Conservation (phyloP, 2,329 filamentous ascomycete species). For the Golovinomyces cichoracearum region DNA sequence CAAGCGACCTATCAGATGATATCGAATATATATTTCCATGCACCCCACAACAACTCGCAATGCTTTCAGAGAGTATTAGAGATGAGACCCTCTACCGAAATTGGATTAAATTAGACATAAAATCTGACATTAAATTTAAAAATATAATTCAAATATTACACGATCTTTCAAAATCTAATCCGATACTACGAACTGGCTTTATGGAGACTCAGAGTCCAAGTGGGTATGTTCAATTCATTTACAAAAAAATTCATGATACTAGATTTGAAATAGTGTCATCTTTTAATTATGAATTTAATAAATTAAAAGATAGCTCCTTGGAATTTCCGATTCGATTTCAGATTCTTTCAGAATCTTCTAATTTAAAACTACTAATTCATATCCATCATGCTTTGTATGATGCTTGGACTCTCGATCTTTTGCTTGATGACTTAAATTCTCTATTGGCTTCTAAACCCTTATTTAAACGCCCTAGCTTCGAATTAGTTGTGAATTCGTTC, state of each 20-base stretch:
- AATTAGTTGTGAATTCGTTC: constrained; percentile 28
- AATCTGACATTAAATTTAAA: constrained; percentile 13
- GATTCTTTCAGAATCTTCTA: constrained; percentile 16
- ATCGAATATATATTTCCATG: constrained; percentile 30
- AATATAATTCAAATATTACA: constrained; percentile 25
- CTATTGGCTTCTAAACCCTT: constrained; percentile 14
- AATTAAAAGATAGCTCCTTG: constrained; percentile 16
- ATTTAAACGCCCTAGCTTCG: constrained; percentile 29
- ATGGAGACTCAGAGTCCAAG: constrained; percentile 20
- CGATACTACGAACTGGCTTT: constrained; percentile 53
- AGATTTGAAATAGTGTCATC: constrained; percentile 17
- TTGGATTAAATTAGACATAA: constrained; percentile 35
- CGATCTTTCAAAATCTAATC: constrained; percentile 27
- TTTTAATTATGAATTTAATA: constrained; percentile 19
- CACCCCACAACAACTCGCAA: constrained; percentile 49
- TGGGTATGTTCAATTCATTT: constrained; percentile 37
- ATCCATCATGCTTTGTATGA: constrained; percentile 74
- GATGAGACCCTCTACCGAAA: constrained; percentile 47
- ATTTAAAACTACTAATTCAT: constrained; percentile 17
- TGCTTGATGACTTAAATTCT: constrained; percentile 37
- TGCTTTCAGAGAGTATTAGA: constrained; percentile 48
- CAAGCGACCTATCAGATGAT: constrained; percentile 16
- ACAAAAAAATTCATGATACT: constrained; percentile 22
- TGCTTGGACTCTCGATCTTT: constrained; percentile 69
- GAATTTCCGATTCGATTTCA: constrained; percentile 35